These are phyloP conservation scores for Parastagonospora nodorum DNA, from an alignment of 2,329 filamentous ascomycete species.

Conservation along the genomic window DNA sequence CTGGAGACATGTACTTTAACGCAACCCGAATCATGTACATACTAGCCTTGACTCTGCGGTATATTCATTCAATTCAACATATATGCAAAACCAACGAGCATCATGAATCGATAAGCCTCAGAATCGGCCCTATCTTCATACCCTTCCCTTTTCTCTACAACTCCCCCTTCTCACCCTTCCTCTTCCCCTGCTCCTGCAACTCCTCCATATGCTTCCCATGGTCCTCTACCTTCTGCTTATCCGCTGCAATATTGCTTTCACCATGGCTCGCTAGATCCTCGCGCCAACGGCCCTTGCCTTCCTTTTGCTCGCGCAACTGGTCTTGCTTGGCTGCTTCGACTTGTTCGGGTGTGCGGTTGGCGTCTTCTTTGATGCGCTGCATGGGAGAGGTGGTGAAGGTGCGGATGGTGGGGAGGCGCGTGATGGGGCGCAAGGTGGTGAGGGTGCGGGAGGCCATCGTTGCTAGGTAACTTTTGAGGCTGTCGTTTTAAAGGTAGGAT, in stretches of 20 bases:
- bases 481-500: neutral
- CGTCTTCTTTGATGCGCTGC: conserved; percentile 49
- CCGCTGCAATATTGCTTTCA: conserved; percentile 50
- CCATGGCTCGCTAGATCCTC: conserved; percentile 49
- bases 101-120: no score
- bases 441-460: conserved; percentile 23
- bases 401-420: conserved; percentile 19
- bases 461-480: neutral
- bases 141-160: conserved; percentile 12
- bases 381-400: conserved; percentile 38
- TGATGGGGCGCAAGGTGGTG: conserved; percentile 2
- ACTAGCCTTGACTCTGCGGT: no score
- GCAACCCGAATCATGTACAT: no score
- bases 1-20: no score
- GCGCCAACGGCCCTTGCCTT: conserved; percentile 51
- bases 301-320: conserved; percentile 50
- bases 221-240: conserved; percentile 49
- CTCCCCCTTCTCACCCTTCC: conserved; percentile 48
- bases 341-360: conserved; percentile 45
- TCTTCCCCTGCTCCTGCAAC: conserved; percentile 51
- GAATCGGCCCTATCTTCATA: neutral
- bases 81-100: no score
- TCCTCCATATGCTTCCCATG: conserved; percentile 51
- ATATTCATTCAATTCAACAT: no score
- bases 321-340: conserved; percentile 52